Percentiles rank a stretch among this genome's conserved stretches.
Evolutionary conservation across 2,329 filamentous ascomycete species (phyloP).

Genomic region (Chaetomium strumarium): DNA sequence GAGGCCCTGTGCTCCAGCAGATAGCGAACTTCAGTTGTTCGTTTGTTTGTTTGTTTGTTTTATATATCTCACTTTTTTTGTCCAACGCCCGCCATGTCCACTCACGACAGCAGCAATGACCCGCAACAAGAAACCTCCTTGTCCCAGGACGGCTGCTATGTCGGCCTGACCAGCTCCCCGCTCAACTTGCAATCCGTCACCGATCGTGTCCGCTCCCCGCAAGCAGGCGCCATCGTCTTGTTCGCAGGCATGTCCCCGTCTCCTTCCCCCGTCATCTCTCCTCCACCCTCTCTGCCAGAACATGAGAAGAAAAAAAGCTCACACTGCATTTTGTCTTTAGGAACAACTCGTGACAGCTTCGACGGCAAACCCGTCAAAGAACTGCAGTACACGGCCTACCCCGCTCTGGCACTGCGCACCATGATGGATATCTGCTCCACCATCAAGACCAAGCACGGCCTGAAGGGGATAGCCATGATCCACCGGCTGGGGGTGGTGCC

Average conservation of each 20-base stretch:
- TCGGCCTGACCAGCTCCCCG: constrained; percentile 59
- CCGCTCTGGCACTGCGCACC: constrained; percentile 61
- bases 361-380: constrained; percentile 63
- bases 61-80: neutral
- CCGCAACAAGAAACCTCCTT: constrained; percentile 42
- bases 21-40: neutral
- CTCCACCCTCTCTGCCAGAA: constrained; percentile 13
- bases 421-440: constrained; percentile 58
- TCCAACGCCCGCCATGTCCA: constrained; percentile 8
- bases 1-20: neutral
- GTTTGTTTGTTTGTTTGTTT: neutral
- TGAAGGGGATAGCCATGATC: constrained; percentile 70
- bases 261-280: neutral
- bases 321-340: constrained; percentile 32
- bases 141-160: constrained; percentile 51
- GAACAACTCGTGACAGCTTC: constrained; percentile 74
- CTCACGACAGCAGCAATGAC: constrained; percentile 18
- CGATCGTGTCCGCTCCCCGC: constrained; percentile 62
- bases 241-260: constrained; percentile 56
- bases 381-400: constrained; percentile 71
- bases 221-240: constrained; percentile 69
- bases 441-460: constrained; percentile 53
- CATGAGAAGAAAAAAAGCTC: too few relatives aligned
- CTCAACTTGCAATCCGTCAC: constrained; percentile 56
- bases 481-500: constrained; percentile 83